These are phyloP conservation scores for Modicella reniformis DNA, from an alignment of 371 early-diverging fungal species.

Conservation along the genomic window DNA sequence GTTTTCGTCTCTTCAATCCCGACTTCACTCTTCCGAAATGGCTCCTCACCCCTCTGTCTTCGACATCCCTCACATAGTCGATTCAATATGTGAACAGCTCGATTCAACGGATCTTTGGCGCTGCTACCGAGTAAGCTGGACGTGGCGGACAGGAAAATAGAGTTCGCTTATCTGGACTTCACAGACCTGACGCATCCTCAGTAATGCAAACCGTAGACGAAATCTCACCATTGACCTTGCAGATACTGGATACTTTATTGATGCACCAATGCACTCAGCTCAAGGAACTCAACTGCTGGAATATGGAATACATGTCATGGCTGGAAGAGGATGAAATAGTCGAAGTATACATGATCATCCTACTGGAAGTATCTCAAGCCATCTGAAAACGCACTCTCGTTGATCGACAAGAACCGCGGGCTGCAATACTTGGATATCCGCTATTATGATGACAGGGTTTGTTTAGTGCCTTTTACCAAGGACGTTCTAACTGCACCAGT, in stretches of 20 bases:
- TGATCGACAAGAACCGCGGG: conserved; percentile 1
- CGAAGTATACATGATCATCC: too few species aligned
- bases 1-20: too few species aligned
- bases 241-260: conserved; percentile 14
- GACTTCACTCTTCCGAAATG: too few species aligned
- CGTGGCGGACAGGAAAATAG: conserved; percentile 4
- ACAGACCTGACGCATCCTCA: conserved; percentile 21
- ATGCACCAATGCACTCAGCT: conserved; percentile 13
- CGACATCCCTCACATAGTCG: conserved; percentile 22
- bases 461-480: not conserved
- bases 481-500: not conserved
- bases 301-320: conserved; percentile 13
- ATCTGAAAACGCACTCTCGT: conserved; percentile 10
- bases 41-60: conserved; percentile 6
- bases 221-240: conserved; percentile 14
- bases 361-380: too few species aligned
- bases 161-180: conserved; percentile 6
- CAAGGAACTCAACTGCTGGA: conserved; percentile 8
- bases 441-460: not conserved
- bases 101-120: not conserved
- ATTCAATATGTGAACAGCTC: conserved; percentile 14
- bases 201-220: conserved; percentile 6
- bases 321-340: too few species aligned
- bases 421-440: not conserved
- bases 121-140: conserved; percentile 7